Percentiles rank a stretch among this genome's conserved stretches.
Evolutionary conservation across 805 yeast genomes (phyloP).

Genomic region (Kluyveromyces siamensis): DNA sequence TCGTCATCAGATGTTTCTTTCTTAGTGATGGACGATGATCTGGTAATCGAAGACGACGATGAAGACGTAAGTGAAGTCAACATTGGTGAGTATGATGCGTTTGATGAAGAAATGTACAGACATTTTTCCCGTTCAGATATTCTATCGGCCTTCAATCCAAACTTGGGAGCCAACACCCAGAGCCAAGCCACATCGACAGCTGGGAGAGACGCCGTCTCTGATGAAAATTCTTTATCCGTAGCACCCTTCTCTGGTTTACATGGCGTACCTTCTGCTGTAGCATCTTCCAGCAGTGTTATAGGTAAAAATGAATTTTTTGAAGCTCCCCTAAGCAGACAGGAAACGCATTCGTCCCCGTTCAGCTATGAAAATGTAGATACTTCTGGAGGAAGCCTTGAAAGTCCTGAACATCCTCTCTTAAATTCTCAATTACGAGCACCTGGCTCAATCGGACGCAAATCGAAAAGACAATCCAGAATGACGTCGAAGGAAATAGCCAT

Average conservation of each 20-base stretch:
- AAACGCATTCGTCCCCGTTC: background rate
- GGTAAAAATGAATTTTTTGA: background rate
- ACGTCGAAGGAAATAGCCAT: background rate
- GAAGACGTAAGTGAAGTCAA: slow-evolving; percentile 20
- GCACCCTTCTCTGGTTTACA: background rate
- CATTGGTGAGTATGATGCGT: slow-evolving; percentile 22
- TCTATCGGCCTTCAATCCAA: slow-evolving; percentile 1
- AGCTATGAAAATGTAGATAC: background rate
- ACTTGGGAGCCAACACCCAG: background rate
- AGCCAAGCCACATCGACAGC: background rate
- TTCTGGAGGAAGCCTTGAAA: background rate
- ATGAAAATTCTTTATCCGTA: background rate
- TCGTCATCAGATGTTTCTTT: background rate
- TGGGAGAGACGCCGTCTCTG: background rate
- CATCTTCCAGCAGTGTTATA: background rate
- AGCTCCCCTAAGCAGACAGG: background rate
- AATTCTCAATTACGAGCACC: background rate
- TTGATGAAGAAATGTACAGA: slow-evolving; percentile 25
- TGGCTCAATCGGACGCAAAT: background rate
- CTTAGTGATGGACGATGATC: slow-evolving; percentile 3
- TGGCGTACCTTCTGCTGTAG: background rate
- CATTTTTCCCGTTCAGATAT: slow-evolving; percentile 11
- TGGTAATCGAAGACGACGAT: slow-evolving; percentile 6
- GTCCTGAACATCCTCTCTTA: background rate
- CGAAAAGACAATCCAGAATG: slow-evolving; percentile 2